Percentiles rank a stretch among this genome's conserved stretches.
phyloP scores from a whole-genome alignment of 768 basidiomycete genomes.

The Chalciporus pseudorubinellus region DNA sequence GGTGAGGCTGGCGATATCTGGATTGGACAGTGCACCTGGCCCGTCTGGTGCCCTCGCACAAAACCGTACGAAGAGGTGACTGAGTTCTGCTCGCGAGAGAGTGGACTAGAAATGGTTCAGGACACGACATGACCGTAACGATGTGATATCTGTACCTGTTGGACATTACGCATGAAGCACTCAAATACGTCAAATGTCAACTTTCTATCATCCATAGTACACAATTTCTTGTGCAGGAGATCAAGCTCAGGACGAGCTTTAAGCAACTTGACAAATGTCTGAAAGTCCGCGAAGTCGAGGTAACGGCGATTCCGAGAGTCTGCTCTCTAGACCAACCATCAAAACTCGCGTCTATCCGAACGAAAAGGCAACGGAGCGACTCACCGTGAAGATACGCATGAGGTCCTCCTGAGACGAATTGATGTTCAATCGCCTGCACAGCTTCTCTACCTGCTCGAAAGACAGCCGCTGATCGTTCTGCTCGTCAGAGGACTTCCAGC shows the following conservation, averaged over 20 bases:
- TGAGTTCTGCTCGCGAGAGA: constrained; percentile 34
- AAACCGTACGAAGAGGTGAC: constrained; percentile 38
- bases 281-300: constrained; percentile 79
- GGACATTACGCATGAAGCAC: constrained; percentile 49
- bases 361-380: not conserved
- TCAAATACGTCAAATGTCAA: constrained; percentile 43
- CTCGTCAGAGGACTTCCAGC: constrained; percentile 74
- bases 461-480: constrained; percentile 59
- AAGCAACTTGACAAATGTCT: constrained; percentile 75
- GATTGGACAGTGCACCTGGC: no score
- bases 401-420: constrained; percentile 55
- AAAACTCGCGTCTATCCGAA: not conserved
- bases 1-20: no score
- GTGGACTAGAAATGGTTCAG: constrained; percentile 32
- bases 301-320: constrained; percentile 54
- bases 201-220: constrained; percentile 29
- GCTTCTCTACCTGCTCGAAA: constrained; percentile 67
- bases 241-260: constrained; percentile 86
- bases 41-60: no score
- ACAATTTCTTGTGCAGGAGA: constrained; percentile 50
- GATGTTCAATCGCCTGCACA: constrained; percentile 72
- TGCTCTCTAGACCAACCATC: constrained; percentile 47
- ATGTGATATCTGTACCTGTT: constrained; percentile 41
- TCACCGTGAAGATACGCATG: constrained; percentile 55
- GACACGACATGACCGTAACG: not conserved